These are phyloP conservation scores for Solanum gracilifrons DNA, from an alignment of 257 asterid species.

Conservation along the genomic window DNA sequence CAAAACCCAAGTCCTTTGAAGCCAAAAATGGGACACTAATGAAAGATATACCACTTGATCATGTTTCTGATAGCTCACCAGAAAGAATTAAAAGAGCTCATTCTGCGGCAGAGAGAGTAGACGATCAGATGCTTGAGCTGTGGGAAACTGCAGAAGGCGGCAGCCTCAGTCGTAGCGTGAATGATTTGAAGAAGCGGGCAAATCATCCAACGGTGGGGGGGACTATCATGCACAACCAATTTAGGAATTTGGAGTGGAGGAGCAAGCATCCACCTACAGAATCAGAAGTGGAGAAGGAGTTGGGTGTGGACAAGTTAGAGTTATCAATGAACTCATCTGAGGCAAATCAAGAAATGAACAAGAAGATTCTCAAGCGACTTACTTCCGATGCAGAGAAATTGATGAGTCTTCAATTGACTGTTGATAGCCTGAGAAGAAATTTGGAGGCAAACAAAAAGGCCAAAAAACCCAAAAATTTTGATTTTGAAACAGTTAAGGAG, in stretches of 20 bases:
- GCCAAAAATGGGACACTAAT: conserved; percentile 31
- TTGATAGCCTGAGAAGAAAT: conserved; percentile 42
- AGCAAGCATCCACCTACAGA: conserved; percentile 45
- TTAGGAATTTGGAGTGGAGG: conserved; percentile 22
- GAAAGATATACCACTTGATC: conserved; percentile 93
- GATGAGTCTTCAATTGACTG: conserved; percentile 35
- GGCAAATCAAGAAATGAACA: conserved; percentile 27
- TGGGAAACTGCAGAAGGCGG: conserved; percentile 61
- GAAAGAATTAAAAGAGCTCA: conserved; percentile 24
- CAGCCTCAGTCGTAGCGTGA: conserved; percentile 24
- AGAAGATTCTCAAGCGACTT: conserved; percentile 52
- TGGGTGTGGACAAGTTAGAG: conserved; percentile 58
- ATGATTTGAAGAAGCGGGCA: conserved; percentile 29
- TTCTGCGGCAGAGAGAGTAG: conserved; percentile 20
- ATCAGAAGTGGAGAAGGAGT: conserved; percentile 62
- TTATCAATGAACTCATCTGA: conserved; percentile 17
- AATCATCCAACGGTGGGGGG: conserved; percentile 27
- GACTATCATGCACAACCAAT: conserved; percentile 32
- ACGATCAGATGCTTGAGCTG: conserved; percentile 77
- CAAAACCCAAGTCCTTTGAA: conserved; percentile 32
- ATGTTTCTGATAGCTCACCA: conserved; percentile 37
- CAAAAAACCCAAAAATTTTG: conserved; percentile 33
- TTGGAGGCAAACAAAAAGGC: conserved; percentile 37
- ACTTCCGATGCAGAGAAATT: conserved; percentile 58
- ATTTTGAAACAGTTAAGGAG: conserved; percentile 45